These are phyloP conservation scores for Camelina laxa DNA, from an alignment of 345 rosid genomes.

Conservation along the genomic window DNA sequence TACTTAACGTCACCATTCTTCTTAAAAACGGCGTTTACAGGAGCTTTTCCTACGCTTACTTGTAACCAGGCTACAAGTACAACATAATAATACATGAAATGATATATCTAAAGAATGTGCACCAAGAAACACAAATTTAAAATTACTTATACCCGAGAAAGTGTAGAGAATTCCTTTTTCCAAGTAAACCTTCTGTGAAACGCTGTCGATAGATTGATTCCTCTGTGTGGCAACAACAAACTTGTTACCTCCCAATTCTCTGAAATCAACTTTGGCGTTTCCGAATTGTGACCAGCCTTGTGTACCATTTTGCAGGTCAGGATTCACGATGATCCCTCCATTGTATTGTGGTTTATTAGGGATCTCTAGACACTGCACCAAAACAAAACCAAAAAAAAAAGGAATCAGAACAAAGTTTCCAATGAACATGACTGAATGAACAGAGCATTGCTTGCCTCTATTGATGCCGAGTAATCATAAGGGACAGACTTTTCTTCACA, in stretches of 20 bases:
- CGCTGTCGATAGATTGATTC: neutral
- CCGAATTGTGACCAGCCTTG: slow-evolving; percentile 9
- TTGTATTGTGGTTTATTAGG: slow-evolving; percentile 11
- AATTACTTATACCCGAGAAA: slow-evolving; percentile 3
- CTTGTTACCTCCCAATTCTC: neutral
- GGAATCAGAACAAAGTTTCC: neutral
- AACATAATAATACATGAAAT: neutral
- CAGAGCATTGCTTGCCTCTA: neutral
- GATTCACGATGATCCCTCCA: slow-evolving; percentile 8
- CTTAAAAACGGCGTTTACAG: neutral
- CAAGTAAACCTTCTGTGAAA: slow-evolving; percentile 12
- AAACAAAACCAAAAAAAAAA: neutral
- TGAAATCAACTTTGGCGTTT: neutral
- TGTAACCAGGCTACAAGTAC: slow-evolving; percentile 3
- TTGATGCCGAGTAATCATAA: slow-evolving; percentile 9
- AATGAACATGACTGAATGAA: neutral
- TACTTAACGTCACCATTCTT: neutral
- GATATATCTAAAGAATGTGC: neutral
- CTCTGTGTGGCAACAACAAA: slow-evolving; percentile 11
- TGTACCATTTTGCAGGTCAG: slow-evolving; percentile 4
- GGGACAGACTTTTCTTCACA: neutral
- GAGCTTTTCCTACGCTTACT: neutral
- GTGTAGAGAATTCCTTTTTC: slow-evolving; percentile 5
- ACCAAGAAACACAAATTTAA: neutral
- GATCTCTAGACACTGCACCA: slow-evolving; percentile 3